Percentiles rank a stretch among this genome's conserved stretches.
phyloP scores from a whole-genome alignment of 140 eudicot genomes.

The Cichorium intybus region DNA sequence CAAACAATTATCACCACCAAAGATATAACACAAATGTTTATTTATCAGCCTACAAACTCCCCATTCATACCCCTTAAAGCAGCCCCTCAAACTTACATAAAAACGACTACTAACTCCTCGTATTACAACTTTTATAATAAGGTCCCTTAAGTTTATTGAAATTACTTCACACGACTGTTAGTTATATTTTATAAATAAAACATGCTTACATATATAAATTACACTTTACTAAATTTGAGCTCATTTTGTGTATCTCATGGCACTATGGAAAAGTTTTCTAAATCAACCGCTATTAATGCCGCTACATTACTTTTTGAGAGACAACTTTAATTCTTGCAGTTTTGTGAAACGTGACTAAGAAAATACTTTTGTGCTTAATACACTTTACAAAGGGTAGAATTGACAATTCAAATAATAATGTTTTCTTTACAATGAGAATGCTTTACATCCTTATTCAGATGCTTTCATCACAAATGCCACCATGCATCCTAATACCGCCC shows the following conservation, averaged over 20 bases:
- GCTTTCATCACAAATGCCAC: slow-evolving; percentile 54
- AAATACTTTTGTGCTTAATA: neutral
- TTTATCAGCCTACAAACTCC: neutral
- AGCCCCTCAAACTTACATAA: neutral
- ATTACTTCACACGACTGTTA: neutral
- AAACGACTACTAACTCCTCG: neutral
- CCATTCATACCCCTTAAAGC: neutral
- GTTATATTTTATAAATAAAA: too few relatives aligned
- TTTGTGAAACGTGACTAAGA: too few relatives aligned
- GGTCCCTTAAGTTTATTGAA: neutral
- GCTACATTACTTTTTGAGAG: neutral
- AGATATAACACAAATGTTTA: neutral
- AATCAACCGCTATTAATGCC: neutral
- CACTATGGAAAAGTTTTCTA: neutral
- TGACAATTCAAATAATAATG: neutral
- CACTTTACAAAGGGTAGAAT: slow-evolving; percentile 16
- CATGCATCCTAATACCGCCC: slow-evolving; percentile 51
- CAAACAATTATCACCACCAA: too few relatives aligned
- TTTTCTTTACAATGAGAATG: slow-evolving; percentile 1
- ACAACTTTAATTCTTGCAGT: neutral
- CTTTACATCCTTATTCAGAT: slow-evolving; percentile 11
- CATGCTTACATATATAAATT: neutral
- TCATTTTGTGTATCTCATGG: too few relatives aligned
- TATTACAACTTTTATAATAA: too few relatives aligned
- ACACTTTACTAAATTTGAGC: too few relatives aligned